phyloP scores from a whole-genome alignment of 768 basidiomycete genomes.

The Russula sp. region DNA sequence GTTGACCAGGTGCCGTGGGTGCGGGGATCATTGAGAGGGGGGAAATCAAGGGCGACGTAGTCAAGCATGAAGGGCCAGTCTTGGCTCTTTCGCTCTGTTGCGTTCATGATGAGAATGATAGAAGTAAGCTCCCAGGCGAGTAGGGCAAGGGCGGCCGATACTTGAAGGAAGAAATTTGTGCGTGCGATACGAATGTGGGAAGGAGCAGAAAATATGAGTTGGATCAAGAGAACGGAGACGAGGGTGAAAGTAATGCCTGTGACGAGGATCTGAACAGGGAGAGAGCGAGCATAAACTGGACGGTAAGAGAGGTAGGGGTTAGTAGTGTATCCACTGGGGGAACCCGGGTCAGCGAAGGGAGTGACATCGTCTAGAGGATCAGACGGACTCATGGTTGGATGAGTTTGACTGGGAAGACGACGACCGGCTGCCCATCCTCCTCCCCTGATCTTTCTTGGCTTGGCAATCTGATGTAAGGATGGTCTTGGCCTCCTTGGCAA shows the following conservation, averaged over 20 bases:
- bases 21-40: constrained; percentile 38
- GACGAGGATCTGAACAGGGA: constrained; percentile 86
- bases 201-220: constrained; percentile 90
- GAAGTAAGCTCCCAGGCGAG: constrained; percentile 73
- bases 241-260: constrained; percentile 82
- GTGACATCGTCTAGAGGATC: neutral
- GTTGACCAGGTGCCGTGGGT: constrained; percentile 45
- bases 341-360: neutral
- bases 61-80: constrained; percentile 95
- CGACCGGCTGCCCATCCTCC: neutral
- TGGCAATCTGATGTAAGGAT: neutral
- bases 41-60: constrained; percentile 79
- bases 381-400: constrained; percentile 5
- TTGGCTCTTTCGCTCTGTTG: constrained; percentile 52
- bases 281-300: constrained; percentile 77
- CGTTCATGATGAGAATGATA: constrained; percentile 62
- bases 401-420: too few relatives aligned
- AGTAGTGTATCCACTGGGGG: constrained; percentile 24
- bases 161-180: constrained; percentile 85
- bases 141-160: constrained; percentile 75
- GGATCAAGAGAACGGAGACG: constrained; percentile 76
- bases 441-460: neutral
- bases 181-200: constrained; percentile 94
- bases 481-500: neutral
- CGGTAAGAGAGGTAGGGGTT: constrained; percentile 78